Conservation (phyloP, 2,329 filamentous ascomycete species). For the Purpureocillium takamizusanense region DNA sequence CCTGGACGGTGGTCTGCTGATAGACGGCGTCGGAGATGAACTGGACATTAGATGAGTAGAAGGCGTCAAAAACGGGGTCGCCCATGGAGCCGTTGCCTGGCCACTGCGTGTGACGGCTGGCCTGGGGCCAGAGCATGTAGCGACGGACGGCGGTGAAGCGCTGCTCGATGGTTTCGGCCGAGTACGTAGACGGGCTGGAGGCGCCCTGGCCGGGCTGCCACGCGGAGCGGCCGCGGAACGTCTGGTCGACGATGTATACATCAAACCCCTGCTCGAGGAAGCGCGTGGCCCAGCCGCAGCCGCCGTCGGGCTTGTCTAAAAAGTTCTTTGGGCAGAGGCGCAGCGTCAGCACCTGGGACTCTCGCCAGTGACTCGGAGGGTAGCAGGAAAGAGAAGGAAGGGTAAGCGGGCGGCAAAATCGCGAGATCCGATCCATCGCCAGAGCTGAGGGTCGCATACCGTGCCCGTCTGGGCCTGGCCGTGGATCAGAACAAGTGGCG, state of each 20-base stretch:
- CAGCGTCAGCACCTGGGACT: background rate
- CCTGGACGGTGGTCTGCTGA: conserved; percentile 26
- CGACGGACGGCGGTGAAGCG: conserved; percentile 26
- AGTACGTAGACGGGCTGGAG: conserved; percentile 13
- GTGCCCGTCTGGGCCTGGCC: conserved; percentile 31
- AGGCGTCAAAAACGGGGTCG: conserved; percentile 29
- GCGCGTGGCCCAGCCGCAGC: conserved; percentile 36
- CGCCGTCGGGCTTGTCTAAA: conserved; percentile 20
- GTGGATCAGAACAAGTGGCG: conserved; percentile 33
- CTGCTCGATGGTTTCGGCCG: conserved; percentile 24
- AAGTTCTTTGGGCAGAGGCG: conserved; percentile 24
- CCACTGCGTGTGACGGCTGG: conserved; percentile 32
- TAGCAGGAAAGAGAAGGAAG: no score
- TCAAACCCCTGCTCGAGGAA: conserved; percentile 37
- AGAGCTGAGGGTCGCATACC: conserved; percentile 14
- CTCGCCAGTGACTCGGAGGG: no score
- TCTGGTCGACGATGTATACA: conserved; percentile 37
- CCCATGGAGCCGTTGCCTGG: conserved; percentile 28
- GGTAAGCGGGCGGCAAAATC: no score
- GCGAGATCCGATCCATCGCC: no score
- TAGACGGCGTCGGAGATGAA: conserved; percentile 21
- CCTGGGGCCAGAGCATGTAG: conserved; percentile 28
- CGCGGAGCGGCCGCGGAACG: conserved; percentile 33
- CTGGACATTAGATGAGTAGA: conserved; percentile 29
- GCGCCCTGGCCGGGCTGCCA: conserved; percentile 24